These are phyloP conservation scores for Fulvia fulva DNA, from an alignment of 2,329 filamentous ascomycete species.

Conservation along the genomic window DNA sequence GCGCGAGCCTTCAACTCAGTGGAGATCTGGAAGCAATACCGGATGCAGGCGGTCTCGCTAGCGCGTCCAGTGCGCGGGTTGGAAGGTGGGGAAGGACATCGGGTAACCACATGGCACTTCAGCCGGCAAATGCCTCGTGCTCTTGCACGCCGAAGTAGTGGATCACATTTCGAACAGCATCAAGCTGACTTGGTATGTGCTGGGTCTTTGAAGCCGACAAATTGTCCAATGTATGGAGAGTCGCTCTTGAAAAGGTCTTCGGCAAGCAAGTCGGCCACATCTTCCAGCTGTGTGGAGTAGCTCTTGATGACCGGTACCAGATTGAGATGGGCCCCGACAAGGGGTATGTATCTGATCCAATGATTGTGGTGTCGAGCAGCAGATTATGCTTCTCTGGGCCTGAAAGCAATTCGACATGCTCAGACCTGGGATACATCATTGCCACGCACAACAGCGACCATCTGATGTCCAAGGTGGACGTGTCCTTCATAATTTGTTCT, in stretches of 20 bases:
- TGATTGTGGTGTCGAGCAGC: slow-evolving; percentile 29
- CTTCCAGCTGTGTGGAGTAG: slow-evolving; percentile 39
- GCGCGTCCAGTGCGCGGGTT: background rate
- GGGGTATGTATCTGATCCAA: slow-evolving; percentile 32
- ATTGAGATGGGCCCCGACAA: slow-evolving; percentile 29
- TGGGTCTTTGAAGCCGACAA: background rate
- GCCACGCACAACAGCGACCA: slow-evolving; percentile 41
- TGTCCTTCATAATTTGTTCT: background rate
- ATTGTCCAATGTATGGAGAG: background rate
- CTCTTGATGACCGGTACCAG: slow-evolving; percentile 31
- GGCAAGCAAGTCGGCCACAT: slow-evolving; percentile 43
- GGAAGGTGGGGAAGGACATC: background rate
- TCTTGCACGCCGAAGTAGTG: background rate
- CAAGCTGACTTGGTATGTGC: background rate
- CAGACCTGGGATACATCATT: slow-evolving; percentile 29
- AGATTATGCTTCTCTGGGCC: slow-evolving; percentile 31
- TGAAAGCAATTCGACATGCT: slow-evolving; percentile 13
- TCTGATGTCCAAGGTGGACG: slow-evolving; percentile 32
- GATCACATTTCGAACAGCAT: background rate
- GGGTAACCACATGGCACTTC: background rate
- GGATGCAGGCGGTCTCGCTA: background rate
- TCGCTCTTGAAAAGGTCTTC: slow-evolving; percentile 33
- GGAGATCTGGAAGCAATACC: background rate
- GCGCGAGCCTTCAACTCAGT: background rate
- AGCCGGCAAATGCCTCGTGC: background rate